phyloP scores from a whole-genome alignment of 352 stramenopile species.

The Phytophthora syringae region DNA sequence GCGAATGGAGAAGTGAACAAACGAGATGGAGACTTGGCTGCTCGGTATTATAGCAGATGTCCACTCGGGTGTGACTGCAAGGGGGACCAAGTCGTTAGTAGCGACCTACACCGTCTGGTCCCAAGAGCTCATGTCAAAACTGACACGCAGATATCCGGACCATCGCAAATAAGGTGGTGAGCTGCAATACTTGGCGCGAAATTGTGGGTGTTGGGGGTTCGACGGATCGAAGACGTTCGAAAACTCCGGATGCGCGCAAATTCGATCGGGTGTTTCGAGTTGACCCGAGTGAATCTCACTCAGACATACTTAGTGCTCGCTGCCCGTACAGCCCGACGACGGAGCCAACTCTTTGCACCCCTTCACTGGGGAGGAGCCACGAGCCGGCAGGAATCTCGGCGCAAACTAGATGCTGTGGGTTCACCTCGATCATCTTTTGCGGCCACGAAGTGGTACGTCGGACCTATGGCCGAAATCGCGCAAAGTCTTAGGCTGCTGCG shows the following conservation, averaged over 20 bases:
- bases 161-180: too few relatives aligned
- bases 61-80: background rate
- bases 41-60: background rate
- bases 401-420: background rate
- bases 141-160: conserved; percentile 22
- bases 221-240: conserved; percentile 7
- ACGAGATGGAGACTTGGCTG: background rate
- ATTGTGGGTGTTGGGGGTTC: conserved; percentile 30
- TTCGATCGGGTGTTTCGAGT: conserved; percentile 5
- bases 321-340: conserved; percentile 12
- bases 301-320: too few relatives aligned
- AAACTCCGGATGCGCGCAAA: conserved; percentile 20
- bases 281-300: background rate
- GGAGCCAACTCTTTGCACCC: background rate
- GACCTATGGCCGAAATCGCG: too few relatives aligned
- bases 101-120: conserved; percentile 3
- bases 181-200: conserved; percentile 12
- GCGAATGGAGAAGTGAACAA: conserved; percentile 36
- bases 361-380: background rate
- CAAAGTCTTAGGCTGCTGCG: conserved; percentile 28
- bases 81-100: conserved; percentile 13
- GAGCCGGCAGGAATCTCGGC: conserved; percentile 14
- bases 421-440: conserved; percentile 22
- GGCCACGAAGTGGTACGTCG: too few relatives aligned
- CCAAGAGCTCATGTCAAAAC: conserved; percentile 21